Conservation (phyloP, 1,284 basidiomycete genomes). For the Sporisorium iseilematis-ciliati region DNA sequence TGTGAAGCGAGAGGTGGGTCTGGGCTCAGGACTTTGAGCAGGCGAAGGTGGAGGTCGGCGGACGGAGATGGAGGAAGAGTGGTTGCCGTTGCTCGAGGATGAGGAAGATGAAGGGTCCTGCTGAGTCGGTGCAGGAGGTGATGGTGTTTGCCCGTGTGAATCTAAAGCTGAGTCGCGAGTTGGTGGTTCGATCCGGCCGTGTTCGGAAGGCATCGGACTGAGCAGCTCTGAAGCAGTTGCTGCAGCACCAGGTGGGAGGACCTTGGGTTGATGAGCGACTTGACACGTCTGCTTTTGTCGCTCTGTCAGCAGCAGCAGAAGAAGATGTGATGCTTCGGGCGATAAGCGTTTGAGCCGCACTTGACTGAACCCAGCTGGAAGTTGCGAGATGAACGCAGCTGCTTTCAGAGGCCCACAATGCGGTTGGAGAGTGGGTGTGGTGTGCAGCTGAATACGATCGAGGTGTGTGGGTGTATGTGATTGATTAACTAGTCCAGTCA, state of each 20-base stretch:
- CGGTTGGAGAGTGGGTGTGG: not conserved
- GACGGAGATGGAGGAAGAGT: not conserved
- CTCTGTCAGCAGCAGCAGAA: not conserved
- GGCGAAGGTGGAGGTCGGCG: slow-evolving; percentile 36
- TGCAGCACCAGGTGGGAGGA: slow-evolving; percentile 3
- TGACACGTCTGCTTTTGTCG: not conserved
- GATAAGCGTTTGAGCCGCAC: slow-evolving; percentile 7
- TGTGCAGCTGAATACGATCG: not conserved
- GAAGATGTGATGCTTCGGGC: slow-evolving; percentile 3
- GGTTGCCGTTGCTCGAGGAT: not conserved
- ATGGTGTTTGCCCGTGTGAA: not conserved
- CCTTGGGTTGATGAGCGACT: slow-evolving; percentile 1
- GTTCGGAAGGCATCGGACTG: slow-evolving; percentile 31
- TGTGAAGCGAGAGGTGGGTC: slow-evolving; percentile 20
- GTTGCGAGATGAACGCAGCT: not conserved
- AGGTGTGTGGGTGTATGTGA: slow-evolving; percentile 1
- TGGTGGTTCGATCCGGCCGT: slow-evolving; percentile 15
- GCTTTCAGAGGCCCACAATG: not conserved
- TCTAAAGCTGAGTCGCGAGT: slow-evolving; percentile 5
- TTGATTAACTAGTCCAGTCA: not conserved
- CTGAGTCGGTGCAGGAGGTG: not conserved
- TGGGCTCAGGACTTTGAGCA: slow-evolving; percentile 27
- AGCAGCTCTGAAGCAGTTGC: slow-evolving; percentile 10
- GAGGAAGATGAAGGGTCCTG: slow-evolving; percentile 5
- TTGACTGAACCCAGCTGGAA: not conserved